Evolutionary conservation across 345 rosid species (phyloP).

Genomic region (Eucalyptus microcorys): DNA sequence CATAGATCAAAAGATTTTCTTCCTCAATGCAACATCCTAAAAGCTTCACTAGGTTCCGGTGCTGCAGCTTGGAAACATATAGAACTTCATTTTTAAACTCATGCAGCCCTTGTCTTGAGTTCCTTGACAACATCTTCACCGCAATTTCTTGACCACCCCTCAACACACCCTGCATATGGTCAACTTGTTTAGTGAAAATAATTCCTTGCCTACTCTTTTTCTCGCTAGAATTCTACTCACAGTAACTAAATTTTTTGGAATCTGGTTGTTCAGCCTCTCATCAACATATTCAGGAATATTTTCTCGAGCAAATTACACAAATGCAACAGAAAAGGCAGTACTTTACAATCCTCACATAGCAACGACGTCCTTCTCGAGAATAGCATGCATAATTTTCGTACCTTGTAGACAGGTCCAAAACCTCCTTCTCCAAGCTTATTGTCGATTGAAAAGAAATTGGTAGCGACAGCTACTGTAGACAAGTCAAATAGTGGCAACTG

Average conservation of each 20-base stretch:
- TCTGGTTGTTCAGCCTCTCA: background rate
- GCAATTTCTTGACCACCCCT: slow-evolving; percentile 2
- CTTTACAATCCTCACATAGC: too few species aligned
- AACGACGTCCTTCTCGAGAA: background rate
- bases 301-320: too few species aligned
- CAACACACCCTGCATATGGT: background rate
- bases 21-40: slow-evolving; percentile 16
- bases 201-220: too few species aligned
- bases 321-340: too few species aligned
- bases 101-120: background rate
- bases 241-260: background rate
- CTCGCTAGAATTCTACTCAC: too few species aligned
- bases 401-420: slow-evolving; percentile 1
- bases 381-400: background rate
- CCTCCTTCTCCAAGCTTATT: background rate
- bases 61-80: slow-evolving; percentile 18
- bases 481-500: background rate
- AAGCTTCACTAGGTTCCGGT: slow-evolving; percentile 25
- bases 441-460: background rate
- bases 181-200: too few species aligned
- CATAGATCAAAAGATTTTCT: slow-evolving; percentile 25
- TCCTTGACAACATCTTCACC: background rate
- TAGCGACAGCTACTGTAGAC: background rate
- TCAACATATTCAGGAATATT: too few species aligned
- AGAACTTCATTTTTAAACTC: background rate